These are phyloP conservation scores for Citrus inodora DNA, from an alignment of 345 rosid species.

Conservation along the genomic window DNA sequence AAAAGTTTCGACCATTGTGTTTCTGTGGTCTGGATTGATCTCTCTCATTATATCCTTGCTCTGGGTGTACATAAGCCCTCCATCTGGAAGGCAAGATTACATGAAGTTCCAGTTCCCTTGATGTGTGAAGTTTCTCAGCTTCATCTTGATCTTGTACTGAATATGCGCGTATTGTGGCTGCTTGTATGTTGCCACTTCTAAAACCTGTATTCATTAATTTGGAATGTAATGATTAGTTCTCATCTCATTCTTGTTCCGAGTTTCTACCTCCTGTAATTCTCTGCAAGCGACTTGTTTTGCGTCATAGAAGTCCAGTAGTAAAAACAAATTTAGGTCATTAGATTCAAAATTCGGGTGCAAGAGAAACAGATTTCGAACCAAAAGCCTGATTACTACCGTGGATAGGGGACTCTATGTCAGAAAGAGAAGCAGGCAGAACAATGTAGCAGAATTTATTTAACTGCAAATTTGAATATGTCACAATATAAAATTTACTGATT, in stretches of 20 bases:
- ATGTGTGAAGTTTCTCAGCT: constrained; percentile 40
- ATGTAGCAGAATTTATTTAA: too few species aligned
- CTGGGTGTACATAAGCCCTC: constrained; percentile 73
- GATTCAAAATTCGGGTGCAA: not conserved
- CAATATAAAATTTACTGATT: too few species aligned
- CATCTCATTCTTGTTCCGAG: not conserved
- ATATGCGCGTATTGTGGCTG: not conserved
- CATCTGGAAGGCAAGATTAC: constrained; percentile 41
- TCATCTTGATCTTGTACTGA: constrained; percentile 9
- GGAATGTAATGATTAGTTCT: not conserved
- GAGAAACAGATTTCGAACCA: not conserved
- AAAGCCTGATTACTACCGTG: not conserved
- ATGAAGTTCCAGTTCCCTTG: constrained; percentile 49
- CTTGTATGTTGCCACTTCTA: not conserved
- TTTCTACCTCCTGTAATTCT: not conserved
- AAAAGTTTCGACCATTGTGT: constrained; percentile 70
- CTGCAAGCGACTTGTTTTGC: too few species aligned
- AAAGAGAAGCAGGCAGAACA: not conserved
- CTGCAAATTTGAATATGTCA: too few species aligned
- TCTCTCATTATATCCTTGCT: constrained; percentile 63
- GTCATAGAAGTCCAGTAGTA: not conserved
- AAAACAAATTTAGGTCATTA: not conserved
- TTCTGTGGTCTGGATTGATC: constrained; percentile 72
- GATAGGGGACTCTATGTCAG: too few species aligned
- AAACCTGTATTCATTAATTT: not conserved